Percentiles rank a stretch among this genome's conserved stretches.
Evolutionary conservation across 495 filamentous ascomycete species (phyloP).

Genomic region (Aspergillus avenaceus): DNA sequence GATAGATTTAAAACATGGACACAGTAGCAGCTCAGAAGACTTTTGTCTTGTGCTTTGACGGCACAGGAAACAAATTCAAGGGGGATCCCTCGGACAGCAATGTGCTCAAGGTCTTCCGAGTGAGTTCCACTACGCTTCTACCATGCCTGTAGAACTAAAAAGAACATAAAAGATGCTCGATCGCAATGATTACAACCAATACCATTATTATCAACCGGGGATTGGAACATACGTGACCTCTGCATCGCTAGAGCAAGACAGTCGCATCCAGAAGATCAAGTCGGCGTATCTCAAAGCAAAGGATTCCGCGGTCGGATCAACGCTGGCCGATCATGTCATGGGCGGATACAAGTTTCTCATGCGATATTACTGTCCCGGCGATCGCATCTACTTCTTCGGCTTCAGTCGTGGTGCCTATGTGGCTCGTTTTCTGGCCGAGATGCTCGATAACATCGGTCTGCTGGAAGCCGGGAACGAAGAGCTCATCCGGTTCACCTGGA

Average conservation of each 20-base stretch:
- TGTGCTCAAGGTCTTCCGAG: constrained; percentile 79
- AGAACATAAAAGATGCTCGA: constrained; percentile 58
- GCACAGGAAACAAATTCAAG: constrained; percentile 82
- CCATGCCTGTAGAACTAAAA: too few species aligned
- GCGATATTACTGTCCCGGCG: constrained; percentile 75
- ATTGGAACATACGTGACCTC: constrained; percentile 81
- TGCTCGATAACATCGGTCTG: constrained; percentile 80
- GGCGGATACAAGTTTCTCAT: constrained; percentile 86
- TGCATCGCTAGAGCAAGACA: constrained; percentile 61
- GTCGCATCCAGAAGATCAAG: constrained; percentile 57
- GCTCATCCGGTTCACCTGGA: constrained; percentile 81
- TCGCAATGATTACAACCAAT: constrained; percentile 45
- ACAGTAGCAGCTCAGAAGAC: constrained; percentile 34
- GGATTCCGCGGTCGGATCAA: constrained; percentile 78
- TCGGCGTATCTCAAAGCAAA: constrained; percentile 80
- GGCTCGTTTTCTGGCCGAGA: constrained; percentile 79
- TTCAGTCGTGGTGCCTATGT: constrained; percentile 87
- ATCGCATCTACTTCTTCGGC: constrained; percentile 79
- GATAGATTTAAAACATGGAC: too few species aligned
- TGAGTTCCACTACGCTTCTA: constrained; percentile 27
- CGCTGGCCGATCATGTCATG: constrained; percentile 79
- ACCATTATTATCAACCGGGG: constrained; percentile 54
- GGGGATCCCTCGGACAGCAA: constrained; percentile 82
- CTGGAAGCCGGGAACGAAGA: constrained; percentile 84
- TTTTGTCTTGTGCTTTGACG: constrained; percentile 83